These are phyloP conservation scores for Rhododendron molle DNA, from an alignment of 148 eudicot species.

Conservation along the genomic window DNA sequence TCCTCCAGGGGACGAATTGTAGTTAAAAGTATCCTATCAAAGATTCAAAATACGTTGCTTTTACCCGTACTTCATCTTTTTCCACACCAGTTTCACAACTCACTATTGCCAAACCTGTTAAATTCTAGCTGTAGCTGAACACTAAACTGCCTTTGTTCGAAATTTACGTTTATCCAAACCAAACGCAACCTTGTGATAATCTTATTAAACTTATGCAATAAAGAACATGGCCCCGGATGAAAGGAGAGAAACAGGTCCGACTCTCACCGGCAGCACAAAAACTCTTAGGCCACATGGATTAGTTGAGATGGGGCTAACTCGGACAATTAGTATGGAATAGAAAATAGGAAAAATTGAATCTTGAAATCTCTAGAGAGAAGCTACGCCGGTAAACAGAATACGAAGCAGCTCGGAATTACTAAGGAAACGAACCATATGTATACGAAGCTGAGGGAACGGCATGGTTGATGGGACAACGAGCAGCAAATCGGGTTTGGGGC, in stretches of 20 bases:
- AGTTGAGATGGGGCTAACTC: not conserved
- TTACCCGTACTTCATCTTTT: not conserved
- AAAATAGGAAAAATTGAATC: not conserved
- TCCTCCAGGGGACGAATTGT: not conserved
- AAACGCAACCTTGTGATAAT: not conserved
- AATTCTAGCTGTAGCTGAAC: not conserved
- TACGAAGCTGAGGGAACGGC: conserved; percentile 9
- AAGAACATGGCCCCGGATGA: not conserved
- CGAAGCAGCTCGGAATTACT: too few relatives aligned
- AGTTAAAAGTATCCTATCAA: not conserved
- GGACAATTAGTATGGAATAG: too few relatives aligned
- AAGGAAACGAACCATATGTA: conserved; percentile 14
- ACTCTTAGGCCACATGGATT: not conserved
- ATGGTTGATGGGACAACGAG: conserved; percentile 19
- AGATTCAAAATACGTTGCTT: not conserved
- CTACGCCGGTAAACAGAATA: not conserved
- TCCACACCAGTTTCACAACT: not conserved
- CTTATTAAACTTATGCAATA: not conserved
- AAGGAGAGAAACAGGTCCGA: not conserved
- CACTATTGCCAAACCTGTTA: not conserved
- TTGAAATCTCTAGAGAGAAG: not conserved
- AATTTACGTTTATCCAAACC: not conserved
- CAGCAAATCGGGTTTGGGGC: conserved; percentile 24
- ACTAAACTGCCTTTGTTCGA: not conserved
- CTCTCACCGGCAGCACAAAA: not conserved